Evolutionary conservation across 2,329 filamentous ascomycete genomes (phyloP).

Genomic region (Aphanocladium album): DNA sequence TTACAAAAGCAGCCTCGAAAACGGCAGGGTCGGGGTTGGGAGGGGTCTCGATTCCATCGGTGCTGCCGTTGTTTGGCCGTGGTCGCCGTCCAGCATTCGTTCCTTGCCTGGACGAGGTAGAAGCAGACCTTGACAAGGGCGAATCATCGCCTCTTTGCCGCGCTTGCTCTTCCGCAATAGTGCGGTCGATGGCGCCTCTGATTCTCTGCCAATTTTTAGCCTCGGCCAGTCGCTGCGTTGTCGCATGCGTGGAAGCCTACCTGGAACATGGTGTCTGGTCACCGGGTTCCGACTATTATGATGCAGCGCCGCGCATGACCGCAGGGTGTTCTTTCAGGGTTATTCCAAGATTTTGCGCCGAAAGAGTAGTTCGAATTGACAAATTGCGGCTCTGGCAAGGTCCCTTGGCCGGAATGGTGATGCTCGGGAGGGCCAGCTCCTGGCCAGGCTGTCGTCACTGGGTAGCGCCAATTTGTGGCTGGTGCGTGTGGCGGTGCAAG

Average conservation of each 20-base stretch:
- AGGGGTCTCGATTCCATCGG: slow-evolving; percentile 34
- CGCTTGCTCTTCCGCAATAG: slow-evolving; percentile 87
- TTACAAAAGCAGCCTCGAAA: slow-evolving; percentile 79
- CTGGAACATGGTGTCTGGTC: slow-evolving; percentile 9
- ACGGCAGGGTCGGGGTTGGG: slow-evolving; percentile 74
- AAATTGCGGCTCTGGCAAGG: not conserved
- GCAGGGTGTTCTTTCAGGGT: not conserved
- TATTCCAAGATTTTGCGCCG: not conserved
- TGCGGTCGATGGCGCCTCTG: slow-evolving; percentile 77
- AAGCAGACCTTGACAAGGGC: slow-evolving; percentile 34
- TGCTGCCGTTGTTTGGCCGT: slow-evolving; percentile 36
- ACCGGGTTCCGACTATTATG: not conserved
- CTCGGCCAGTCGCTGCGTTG: not conserved
- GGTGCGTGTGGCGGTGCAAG: slow-evolving; percentile 6
- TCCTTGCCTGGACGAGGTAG: slow-evolving; percentile 35
- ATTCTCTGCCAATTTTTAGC: slow-evolving; percentile 54
- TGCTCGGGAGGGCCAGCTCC: not conserved
- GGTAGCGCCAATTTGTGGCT: slow-evolving; percentile 4
- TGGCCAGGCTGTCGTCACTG: slow-evolving; percentile 2
- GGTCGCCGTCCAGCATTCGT: slow-evolving; percentile 25
- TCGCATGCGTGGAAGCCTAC: not conserved
- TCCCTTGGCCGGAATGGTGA: not conserved
- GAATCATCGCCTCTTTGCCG: slow-evolving; percentile 57
- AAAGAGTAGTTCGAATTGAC: not conserved
- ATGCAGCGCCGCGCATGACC: slow-evolving; percentile 1